phyloP scores from a whole-genome alignment of 441 rosid genomes.

The Metrosideros polymorpha region DNA sequence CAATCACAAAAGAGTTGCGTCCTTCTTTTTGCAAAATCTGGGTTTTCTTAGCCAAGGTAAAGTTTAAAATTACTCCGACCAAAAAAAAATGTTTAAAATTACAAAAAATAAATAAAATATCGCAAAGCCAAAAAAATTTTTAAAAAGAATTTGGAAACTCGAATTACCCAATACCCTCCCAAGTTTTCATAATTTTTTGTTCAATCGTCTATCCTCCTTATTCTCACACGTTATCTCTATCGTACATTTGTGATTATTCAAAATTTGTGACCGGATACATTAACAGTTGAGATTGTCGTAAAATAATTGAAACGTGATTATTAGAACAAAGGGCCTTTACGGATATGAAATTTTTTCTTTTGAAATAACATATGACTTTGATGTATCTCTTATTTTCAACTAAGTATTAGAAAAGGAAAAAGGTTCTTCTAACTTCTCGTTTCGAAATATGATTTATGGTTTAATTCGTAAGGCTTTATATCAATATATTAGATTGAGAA shows the following conservation, averaged over 20 bases:
- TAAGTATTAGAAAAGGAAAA: neutral
- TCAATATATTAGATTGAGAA: neutral
- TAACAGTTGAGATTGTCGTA: neutral
- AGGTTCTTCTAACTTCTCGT: neutral
- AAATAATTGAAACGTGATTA: neutral
- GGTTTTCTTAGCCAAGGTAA: neutral
- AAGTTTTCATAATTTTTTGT: no score
- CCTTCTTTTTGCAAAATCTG: neutral
- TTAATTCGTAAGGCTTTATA: neutral
- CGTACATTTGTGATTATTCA: neutral
- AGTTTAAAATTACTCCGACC: neutral
- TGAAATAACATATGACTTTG: neutral
- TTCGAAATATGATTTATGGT: neutral
- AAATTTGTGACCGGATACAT: neutral
- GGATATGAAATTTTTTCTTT: neutral
- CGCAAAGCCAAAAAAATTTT: neutral
- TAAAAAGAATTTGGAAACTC: neutral
- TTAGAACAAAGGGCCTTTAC: neutral
- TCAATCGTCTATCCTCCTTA: no score
- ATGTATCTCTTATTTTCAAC: neutral
- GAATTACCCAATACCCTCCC: neutral
- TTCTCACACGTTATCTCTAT: no score
- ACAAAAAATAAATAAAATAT: neutral
- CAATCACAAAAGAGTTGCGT: slow-evolving; percentile 14
- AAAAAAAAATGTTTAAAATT: no score